Percentiles rank a stretch among this genome's conserved stretches.
These are phyloP conservation scores for Lithohypha guttulata DNA, from an alignment of 2,329 filamentous ascomycete genomes.

Conservation along the genomic window DNA sequence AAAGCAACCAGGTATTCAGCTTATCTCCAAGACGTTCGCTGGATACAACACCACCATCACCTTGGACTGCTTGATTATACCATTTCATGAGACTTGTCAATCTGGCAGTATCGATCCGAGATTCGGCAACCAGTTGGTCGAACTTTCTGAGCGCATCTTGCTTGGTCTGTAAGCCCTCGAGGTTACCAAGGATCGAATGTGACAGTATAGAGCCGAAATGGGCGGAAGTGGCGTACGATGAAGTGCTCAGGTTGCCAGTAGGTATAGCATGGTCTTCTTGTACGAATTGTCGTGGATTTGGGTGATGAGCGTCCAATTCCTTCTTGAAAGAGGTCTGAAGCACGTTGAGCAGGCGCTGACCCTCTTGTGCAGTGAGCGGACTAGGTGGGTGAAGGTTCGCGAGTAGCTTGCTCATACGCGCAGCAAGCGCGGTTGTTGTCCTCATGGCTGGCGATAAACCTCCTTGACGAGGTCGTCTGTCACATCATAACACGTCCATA, in stretches of 20 bases:
- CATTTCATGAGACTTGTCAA: neutral
- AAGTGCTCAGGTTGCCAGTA: neutral
- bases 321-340: constrained; percentile 54
- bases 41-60: neutral
- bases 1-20: constrained; percentile 16
- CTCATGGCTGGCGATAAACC: constrained; percentile 36
- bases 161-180: constrained; percentile 7
- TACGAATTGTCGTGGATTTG: constrained; percentile 15
- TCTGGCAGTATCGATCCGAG: neutral
- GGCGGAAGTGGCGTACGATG: constrained; percentile 12
- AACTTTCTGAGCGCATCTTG: constrained; percentile 15
- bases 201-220: constrained; percentile 18
- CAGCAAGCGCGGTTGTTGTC: constrained; percentile 35
- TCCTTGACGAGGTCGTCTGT: too few species aligned
- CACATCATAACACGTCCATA: too few species aligned
- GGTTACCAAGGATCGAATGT: constrained; percentile 16
- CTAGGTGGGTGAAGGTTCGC: constrained; percentile 45
- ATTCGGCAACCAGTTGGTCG: constrained; percentile 13
- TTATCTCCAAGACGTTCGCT: constrained; percentile 13
- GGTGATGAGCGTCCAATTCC: constrained; percentile 50
- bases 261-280: constrained; percentile 11
- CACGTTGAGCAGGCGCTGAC: constrained; percentile 47
- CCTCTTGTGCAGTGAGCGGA: constrained; percentile 44
- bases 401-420: constrained; percentile 35
- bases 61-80: neutral